phyloP scores from a whole-genome alignment of 1,139 yeast genomes.

The Hemisphaericaspora subhashii region DNA sequence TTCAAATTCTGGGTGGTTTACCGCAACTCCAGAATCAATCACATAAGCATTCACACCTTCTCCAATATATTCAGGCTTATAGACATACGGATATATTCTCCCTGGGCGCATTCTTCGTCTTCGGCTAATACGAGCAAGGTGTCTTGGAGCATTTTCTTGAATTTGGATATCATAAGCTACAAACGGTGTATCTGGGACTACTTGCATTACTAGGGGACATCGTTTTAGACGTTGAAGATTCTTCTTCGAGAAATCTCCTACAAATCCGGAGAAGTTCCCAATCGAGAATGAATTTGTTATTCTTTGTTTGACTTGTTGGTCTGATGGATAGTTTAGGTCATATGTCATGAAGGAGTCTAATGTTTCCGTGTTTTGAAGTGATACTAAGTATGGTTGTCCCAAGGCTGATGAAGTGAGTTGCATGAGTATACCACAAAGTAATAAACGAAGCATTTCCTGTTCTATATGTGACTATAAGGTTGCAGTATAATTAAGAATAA shows the following conservation, averaged over 20 bases:
- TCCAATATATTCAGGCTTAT: constrained; percentile 25
- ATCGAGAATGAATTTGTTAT: constrained; percentile 50
- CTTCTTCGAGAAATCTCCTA: constrained; percentile 55
- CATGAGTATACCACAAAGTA: not conserved
- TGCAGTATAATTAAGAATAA: too few species aligned
- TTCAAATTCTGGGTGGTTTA: constrained; percentile 62
- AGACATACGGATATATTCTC: constrained; percentile 24
- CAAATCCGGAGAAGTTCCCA: constrained; percentile 64
- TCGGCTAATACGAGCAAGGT: constrained; percentile 64
- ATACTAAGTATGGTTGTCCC: constrained; percentile 22
- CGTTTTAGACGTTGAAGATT: constrained; percentile 46
- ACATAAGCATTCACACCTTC: constrained; percentile 69
- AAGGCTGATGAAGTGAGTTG: constrained; percentile 5
- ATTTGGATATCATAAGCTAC: constrained; percentile 39
- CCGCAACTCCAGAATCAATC: constrained; percentile 73
- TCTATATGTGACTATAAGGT: too few species aligned
- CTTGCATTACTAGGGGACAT: constrained; percentile 53
- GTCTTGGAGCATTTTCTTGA: constrained; percentile 61
- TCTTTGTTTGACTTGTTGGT: constrained; percentile 40
- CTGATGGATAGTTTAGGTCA: constrained; percentile 33
- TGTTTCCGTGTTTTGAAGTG: constrained; percentile 28
- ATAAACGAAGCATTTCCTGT: not conserved
- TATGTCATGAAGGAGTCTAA: constrained; percentile 40
- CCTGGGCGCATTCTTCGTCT: constrained; percentile 30
- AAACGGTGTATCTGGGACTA: constrained; percentile 58